phyloP scores from a whole-genome alignment of 2,329 filamentous ascomycete species.

The Neofusicoccum kwambonambiense region DNA sequence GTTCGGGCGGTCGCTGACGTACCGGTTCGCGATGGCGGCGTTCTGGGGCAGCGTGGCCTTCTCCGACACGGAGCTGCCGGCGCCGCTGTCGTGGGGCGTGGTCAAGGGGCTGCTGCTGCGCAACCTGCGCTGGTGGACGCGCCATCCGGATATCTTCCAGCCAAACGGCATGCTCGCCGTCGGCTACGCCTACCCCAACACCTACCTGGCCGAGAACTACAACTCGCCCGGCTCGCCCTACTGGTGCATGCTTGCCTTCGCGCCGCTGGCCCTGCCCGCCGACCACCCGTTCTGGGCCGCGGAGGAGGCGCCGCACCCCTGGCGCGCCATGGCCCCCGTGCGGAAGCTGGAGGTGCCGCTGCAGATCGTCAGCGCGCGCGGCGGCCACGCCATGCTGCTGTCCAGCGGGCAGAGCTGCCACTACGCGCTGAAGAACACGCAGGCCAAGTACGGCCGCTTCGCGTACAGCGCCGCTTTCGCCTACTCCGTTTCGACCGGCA shows the following conservation, averaged over 20 bases:
- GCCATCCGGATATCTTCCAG: constrained; percentile 71
- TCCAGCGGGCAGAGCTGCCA: constrained; percentile 74
- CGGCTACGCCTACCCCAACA: constrained; percentile 77
- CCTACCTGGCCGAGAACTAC: constrained; percentile 81
- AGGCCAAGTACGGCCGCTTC: constrained; percentile 79
- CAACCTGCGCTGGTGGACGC: constrained; percentile 78
- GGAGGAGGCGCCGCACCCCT: constrained; percentile 62
- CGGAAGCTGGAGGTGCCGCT: constrained; percentile 66
- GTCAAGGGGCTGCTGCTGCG: constrained; percentile 74
- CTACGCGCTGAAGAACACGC: constrained; percentile 77
- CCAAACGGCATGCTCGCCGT: constrained; percentile 71
- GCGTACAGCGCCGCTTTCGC: constrained; percentile 74
- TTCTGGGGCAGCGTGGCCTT: constrained; percentile 80
- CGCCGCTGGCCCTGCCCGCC: constrained; percentile 67
- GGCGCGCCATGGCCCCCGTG: constrained; percentile 47
- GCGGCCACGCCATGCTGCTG: constrained; percentile 74
- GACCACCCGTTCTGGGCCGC: constrained; percentile 74
- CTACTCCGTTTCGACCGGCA: constrained; percentile 74
- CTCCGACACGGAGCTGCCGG: constrained; percentile 69
- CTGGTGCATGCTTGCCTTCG: constrained; percentile 78
- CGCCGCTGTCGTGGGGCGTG: constrained; percentile 73
- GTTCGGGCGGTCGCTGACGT: constrained; percentile 75
- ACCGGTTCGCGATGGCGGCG: constrained; percentile 81
- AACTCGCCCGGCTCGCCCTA: constrained; percentile 73
- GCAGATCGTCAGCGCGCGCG: constrained; percentile 69